Evolutionary conservation across 768 basidiomycete species (phyloP), one percentile per base, ranked within the genome.

Genomic region (Rhizopogon rudus): DNA sequence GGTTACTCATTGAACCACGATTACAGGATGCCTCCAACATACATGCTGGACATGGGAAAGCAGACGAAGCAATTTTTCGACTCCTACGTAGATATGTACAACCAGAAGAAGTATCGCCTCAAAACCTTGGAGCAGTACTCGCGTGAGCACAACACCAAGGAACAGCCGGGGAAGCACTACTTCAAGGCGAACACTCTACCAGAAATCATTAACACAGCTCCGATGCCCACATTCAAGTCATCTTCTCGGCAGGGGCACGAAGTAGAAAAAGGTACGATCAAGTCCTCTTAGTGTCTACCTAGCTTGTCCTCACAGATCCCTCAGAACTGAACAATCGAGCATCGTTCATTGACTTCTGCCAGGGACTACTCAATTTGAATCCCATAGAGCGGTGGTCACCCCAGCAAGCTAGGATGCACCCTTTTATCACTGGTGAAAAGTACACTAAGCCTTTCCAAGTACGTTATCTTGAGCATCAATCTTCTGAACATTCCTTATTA

Each of bases 141-240:
- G 5, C 80, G 90, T 46, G 97, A 99, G 70, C 94, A 95, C 72
- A 91, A 91, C 58, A 88, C 91, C 14, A 88, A 94, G 60, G 97
- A 99, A 67, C 97, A 98, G 67, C 95, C 95, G 0, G 95, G 94
- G 62, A 99, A 99, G 72, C 96, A 98, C 71, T 99, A 98, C 70
- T 98, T 99, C 81, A 91, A 93, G 69, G 93, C 94, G 16, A 91
- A 83, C 28, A 87, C 91, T 17, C 73, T 99, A 40, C 93, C 92
- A 1, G 97, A 99, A 58, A 96, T 99, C 63, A 89, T 99, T 71
- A 93, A 93, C 68, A 88, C 88, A 42, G 94, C 97, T 43, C 93
- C 95, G n/a, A 87, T 96, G 80, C 87, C 91, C 9, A 80, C 82
- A 16, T 86, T 84, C 65, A 96, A 95, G 68, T 83, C 81, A 16